Conservation (phyloP, 202 grass and related monocot species). For the Panicum virgatum region DNA sequence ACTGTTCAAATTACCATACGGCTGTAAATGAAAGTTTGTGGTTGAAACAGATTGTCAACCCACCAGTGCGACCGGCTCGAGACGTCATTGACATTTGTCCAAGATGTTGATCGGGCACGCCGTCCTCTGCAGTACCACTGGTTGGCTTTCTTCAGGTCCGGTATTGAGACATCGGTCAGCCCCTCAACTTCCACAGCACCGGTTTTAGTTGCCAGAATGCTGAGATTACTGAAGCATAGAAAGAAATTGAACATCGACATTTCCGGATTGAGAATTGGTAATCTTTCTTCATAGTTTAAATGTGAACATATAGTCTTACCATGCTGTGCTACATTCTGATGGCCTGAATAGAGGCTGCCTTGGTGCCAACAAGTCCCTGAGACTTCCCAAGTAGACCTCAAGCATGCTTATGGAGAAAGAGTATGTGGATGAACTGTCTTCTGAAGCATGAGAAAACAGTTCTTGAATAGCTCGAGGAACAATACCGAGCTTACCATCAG, state of each 20-base stretch:
- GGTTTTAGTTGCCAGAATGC: conserved; percentile 63
- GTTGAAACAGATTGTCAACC: conserved; percentile 39
- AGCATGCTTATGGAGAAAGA: conserved; percentile 88
- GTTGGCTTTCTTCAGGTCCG: conserved; percentile 68
- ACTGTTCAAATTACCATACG: conserved; percentile 33
- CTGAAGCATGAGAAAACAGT: conserved; percentile 70
- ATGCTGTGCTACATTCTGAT: conserved; percentile 40
- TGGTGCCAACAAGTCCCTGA: conserved; percentile 82
- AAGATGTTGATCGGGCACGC: conserved; percentile 72
- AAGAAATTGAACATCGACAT: neutral
- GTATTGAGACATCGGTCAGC: conserved; percentile 58
- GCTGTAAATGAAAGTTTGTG: conserved; percentile 4
- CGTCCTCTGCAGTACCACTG: conserved; percentile 78
- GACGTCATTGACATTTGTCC: conserved; percentile 83
- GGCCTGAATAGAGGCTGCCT: conserved; percentile 55
- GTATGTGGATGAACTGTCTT: conserved; percentile 62
- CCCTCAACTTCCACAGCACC: conserved; percentile 87
- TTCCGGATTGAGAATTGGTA: neutral
- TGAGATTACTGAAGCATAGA: conserved; percentile 57
- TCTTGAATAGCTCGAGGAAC: conserved; percentile 78
- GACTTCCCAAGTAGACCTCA: conserved; percentile 88
- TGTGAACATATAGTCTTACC: conserved; percentile 36
- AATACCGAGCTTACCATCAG: conserved; percentile 52
- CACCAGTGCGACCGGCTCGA: conserved; percentile 98
- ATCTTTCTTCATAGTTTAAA: conserved; percentile 13